phyloP scores from a whole-genome alignment of 2,329 filamentous ascomycete genomes.

The Calcarisporium arbuscula region DNA sequence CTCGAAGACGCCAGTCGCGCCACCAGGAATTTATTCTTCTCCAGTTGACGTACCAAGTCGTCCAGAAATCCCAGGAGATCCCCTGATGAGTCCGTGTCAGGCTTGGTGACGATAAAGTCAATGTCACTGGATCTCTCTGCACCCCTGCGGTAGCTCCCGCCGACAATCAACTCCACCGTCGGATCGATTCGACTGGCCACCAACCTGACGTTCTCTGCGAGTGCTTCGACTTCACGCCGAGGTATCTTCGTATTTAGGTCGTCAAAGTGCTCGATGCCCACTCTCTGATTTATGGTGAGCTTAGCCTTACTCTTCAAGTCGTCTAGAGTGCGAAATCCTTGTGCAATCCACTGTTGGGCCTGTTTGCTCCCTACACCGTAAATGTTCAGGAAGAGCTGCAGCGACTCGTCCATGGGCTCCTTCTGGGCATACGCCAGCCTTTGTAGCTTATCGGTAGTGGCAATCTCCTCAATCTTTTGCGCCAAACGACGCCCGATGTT shows the following conservation, averaged over 20 bases:
- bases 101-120: constrained; percentile 75
- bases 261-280: constrained; percentile 73
- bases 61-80: constrained; percentile 59
- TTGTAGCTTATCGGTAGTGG: constrained; percentile 62
- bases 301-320: constrained; percentile 58
- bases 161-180: constrained; percentile 63
- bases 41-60: constrained; percentile 56
- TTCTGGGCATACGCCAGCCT: constrained; percentile 64
- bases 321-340: constrained; percentile 67
- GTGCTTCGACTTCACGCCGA: constrained; percentile 63
- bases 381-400: constrained; percentile 68
- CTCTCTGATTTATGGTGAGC: constrained; percentile 61
- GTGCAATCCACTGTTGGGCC: constrained; percentile 69
- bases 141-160: constrained; percentile 81
- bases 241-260: constrained; percentile 78
- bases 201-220: constrained; percentile 58
- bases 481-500: constrained; percentile 69
- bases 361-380: constrained; percentile 70
- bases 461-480: constrained; percentile 85
- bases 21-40: constrained; percentile 58
- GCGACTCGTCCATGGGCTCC: constrained; percentile 57
- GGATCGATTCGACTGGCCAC: constrained; percentile 56
- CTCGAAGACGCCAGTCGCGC: constrained; percentile 56
- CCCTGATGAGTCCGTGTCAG: constrained; percentile 42
- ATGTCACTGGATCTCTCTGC: constrained; percentile 71